Conservation (phyloP, 2,329 filamentous ascomycete genomes). For the Fusarium illudens region DNA sequence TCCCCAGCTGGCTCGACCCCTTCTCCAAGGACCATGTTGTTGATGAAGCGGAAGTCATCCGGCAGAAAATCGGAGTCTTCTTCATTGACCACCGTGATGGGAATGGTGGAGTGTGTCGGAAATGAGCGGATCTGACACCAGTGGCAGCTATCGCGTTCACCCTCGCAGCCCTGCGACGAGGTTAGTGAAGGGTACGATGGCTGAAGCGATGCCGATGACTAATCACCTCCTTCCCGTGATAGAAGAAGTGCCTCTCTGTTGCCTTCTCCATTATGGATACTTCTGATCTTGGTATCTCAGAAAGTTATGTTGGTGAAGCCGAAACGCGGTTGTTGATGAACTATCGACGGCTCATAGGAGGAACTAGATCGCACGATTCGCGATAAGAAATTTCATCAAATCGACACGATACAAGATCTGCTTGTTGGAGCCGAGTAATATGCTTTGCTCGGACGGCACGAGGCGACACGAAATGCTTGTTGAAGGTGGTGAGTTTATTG, state of each 20-base stretch:
- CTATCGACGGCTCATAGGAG: not conserved
- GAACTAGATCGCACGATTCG: not conserved
- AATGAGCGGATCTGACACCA: slow-evolving; percentile 69
- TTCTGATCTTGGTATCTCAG: not conserved
- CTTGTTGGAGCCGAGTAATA: not conserved
- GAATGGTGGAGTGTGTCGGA: slow-evolving; percentile 55
- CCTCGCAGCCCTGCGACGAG: slow-evolving; percentile 44
- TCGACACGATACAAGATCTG: not conserved
- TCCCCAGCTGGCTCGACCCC: slow-evolving; percentile 68
- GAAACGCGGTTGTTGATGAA: not conserved
- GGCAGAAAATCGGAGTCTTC: slow-evolving; percentile 66
- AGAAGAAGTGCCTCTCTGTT: slow-evolving; percentile 59
- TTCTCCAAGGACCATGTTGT: slow-evolving; percentile 64
- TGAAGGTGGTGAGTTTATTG: not conserved
- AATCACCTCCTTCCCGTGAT: slow-evolving; percentile 53
- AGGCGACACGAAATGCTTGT: not conserved
- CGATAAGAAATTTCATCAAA: too few relatives aligned
- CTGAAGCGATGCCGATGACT: not conserved
- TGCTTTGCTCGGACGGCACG: not conserved
- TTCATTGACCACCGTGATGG: slow-evolving; percentile 72
- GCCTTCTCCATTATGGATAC: slow-evolving; percentile 55
- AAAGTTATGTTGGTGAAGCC: not conserved
- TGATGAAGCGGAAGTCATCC: slow-evolving; percentile 73
- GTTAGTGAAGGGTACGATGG: not conserved
- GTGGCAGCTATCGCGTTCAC: slow-evolving; percentile 60